Percentiles rank a stretch among this genome's conserved stretches.
These are phyloP conservation scores for Penicillium palitans DNA, from an alignment of 2,329 filamentous ascomycete genomes.

Conservation along the genomic window DNA sequence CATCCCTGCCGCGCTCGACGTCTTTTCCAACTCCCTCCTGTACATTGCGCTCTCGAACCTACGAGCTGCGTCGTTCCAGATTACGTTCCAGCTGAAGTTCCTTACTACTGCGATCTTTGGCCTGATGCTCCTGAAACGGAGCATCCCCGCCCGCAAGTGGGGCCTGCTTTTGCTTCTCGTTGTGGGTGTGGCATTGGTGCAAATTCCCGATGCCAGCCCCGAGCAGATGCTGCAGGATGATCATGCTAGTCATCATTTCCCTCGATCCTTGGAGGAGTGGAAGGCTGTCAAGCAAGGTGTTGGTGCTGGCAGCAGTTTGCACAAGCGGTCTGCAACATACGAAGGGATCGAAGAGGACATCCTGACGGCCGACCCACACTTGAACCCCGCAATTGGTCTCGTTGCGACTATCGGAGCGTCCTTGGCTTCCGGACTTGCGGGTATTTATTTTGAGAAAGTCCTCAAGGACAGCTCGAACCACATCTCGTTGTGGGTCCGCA, in stretches of 20 bases:
- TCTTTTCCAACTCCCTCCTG: constrained; percentile 88
- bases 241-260: constrained; percentile 68
- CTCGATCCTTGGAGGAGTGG: constrained; percentile 74
- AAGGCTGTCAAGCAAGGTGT: constrained; percentile 57
- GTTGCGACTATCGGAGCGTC: constrained; percentile 76
- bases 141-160: constrained; percentile 74
- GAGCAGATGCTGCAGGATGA: constrained; percentile 58
- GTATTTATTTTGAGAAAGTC: constrained; percentile 72
- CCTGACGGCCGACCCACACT: constrained; percentile 53
- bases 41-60: constrained; percentile 90
- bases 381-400: constrained; percentile 79
- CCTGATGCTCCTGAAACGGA: constrained; percentile 70
- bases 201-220: constrained; percentile 65
- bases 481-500: constrained; percentile 87
- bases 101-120: constrained; percentile 87
- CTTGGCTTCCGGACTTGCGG: constrained; percentile 77
- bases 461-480: constrained; percentile 77
- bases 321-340: constrained; percentile 80
- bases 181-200: constrained; percentile 79
- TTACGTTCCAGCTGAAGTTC: constrained; percentile 93
- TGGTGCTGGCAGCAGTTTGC: constrained; percentile 45
- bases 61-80: constrained; percentile 89
- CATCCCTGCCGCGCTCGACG: constrained; percentile 84
- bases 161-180: constrained; percentile 75
- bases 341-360: constrained; percentile 75